Base-by-base conservation (phyloP, 352 stramenopile genomes). In the Phytophthora fragariaefolia region DNA sequence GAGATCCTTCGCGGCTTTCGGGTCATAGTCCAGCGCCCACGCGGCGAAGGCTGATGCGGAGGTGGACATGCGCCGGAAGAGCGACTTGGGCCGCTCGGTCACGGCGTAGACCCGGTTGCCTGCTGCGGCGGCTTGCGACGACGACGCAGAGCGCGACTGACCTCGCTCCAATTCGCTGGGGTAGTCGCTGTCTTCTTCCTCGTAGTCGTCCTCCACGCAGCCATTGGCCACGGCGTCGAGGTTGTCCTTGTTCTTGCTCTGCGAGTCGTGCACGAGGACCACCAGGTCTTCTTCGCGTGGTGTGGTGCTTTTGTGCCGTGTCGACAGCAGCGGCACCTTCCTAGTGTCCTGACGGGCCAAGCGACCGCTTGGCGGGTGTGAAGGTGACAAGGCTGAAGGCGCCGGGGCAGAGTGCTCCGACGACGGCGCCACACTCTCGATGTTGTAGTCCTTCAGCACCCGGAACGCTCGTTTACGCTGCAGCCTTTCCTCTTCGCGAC, bases 391-490 rank as follows among this genome's bases (percentile, higher is more conserved):
- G 3, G 58, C 12, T 15, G 57, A 52, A n/a, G 24, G 27, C 32
- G 40, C 40, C 28, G 54, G 38, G 5, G 23, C 30, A 30, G 38
- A 42, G 36, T 43, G 15, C 15, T 43, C 36, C 36, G 46, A 34
- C 7, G 28, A 12, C 12, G 28, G 12, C 7, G 28, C 58, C 43
- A 77, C 61, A 20, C 61, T 76, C 46, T 81, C 69, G 22, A 82
- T 79, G 38, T 79, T 69, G 46, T 86, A 88, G 55, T 82, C 58
- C 43, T 73, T 64, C 9, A 91, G 65, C 26, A 90, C 76, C 7
- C 68, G 68, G 73, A 92, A 92, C 5, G 72, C 74, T 8, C 68
- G 78, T 43, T 80, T 83, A 13, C 83, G 81, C 17, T 71, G 71
- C 66, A 79, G 40, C 47, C 74, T 82, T 55, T 91, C 82, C 51